Conservation (phyloP, 176 grass and related monocot species). For the Oryza meridionalis region DNA sequence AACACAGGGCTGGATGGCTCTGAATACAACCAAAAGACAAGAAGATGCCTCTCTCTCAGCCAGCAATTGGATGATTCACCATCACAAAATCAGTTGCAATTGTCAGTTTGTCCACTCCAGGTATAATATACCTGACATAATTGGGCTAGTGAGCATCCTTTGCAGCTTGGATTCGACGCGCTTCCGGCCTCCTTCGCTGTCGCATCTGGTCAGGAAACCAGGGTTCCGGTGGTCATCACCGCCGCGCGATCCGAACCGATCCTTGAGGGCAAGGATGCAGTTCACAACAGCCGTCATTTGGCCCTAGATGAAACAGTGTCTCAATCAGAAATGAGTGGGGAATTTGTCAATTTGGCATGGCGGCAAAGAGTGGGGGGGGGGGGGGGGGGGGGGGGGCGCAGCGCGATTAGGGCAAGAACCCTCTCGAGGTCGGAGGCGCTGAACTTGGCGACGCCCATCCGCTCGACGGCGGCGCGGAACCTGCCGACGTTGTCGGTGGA, state of each 20-base stretch:
- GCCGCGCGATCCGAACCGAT: constrained; percentile 29
- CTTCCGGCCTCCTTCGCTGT: constrained; percentile 50
- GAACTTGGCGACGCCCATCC: constrained; percentile 55
- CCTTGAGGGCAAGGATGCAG: constrained; percentile 58
- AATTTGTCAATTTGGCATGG: neutral
- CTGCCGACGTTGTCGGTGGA: constrained; percentile 52
- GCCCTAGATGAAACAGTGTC: constrained; percentile 41
- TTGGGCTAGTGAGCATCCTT: constrained; percentile 48
- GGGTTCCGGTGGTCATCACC: constrained; percentile 6
- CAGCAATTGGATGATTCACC: constrained; percentile 10
- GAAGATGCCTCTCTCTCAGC: neutral
- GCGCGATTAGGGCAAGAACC: constrained; percentile 5
- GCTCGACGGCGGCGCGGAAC: constrained; percentile 55
- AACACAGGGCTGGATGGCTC: constrained; percentile 46
- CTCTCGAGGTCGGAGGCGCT: constrained; percentile 58
- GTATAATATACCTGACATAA: constrained; percentile 51
- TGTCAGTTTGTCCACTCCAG: constrained; percentile 1
- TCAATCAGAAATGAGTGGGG: neutral
- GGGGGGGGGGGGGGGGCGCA: too few relatives aligned
- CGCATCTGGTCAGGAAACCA: constrained; percentile 39
- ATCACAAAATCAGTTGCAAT: neutral
- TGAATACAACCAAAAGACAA: constrained; percentile 31
- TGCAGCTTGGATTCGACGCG: constrained; percentile 46
- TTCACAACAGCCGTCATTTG: constrained; percentile 46
- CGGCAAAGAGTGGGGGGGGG: too few relatives aligned